A percentile compares a stretch with the other conserved stretches of the same genome.
These are phyloP conservation scores for Prasinococcaceae sp. DNA, from an alignment of 139 green algal genomes.

Conservation along the genomic window DNA sequence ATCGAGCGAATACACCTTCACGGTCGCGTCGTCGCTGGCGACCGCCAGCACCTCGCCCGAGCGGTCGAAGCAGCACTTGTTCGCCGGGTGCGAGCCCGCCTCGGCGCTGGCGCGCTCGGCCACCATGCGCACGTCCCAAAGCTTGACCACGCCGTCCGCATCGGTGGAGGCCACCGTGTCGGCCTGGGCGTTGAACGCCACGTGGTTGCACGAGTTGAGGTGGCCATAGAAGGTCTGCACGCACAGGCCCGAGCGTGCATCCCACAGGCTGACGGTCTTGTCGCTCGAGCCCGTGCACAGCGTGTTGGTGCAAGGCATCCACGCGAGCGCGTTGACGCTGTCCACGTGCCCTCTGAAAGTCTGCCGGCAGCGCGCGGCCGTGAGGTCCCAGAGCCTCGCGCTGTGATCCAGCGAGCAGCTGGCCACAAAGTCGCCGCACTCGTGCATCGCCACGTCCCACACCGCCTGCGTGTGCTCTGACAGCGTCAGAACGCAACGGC, in stretches of 20 bases:
- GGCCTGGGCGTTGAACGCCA: conserved; percentile 35
- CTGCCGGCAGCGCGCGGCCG: conserved; percentile 1
- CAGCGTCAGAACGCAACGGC: conserved; percentile 57
- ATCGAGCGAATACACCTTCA: conserved; percentile 2
- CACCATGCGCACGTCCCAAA: conserved; percentile 75
- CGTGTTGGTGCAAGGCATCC: conserved; percentile 47
- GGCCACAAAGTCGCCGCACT: conserved; percentile 53
- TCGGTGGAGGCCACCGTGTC: conserved; percentile 42
- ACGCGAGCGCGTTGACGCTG: conserved; percentile 63
- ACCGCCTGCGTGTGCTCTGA: conserved; percentile 60
- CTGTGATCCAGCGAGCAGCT: conserved; percentile 57
- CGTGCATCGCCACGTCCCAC: conserved; percentile 45
- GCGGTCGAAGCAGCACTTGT: conserved; percentile 47
- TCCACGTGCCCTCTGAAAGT: conserved; percentile 58
- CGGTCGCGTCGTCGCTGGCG: conserved; percentile 43
- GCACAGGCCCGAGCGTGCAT: conserved; percentile 53
- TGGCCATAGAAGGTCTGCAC: conserved; percentile 69
- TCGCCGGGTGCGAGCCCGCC: conserved; percentile 42
- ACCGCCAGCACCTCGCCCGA: conserved; percentile 39
- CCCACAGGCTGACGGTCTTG: conserved; percentile 70
- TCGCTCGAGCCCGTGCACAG: conserved; percentile 55
- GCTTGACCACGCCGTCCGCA: conserved; percentile 60
- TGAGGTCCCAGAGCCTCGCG: conserved; percentile 33
- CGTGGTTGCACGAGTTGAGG: conserved; percentile 53
- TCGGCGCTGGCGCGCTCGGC: conserved; percentile 42